Percentiles rank a stretch among this genome's conserved stretches.
phyloP scores from a whole-genome alignment of 192 early-diverging fungal species.

The Gamsiella multidivaricata region DNA sequence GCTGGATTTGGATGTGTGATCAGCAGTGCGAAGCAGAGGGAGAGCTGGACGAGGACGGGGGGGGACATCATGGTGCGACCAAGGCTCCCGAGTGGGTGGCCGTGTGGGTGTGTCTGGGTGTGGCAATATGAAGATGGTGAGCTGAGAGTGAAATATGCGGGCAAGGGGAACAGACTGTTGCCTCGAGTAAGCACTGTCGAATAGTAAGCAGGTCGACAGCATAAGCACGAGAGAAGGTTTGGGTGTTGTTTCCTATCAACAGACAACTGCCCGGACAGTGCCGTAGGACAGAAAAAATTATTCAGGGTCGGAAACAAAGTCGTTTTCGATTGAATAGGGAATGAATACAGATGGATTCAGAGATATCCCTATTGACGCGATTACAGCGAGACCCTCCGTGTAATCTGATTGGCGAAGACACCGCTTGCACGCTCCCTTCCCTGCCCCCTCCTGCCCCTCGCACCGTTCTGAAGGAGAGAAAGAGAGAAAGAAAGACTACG shows the following conservation, averaged over 20 bases:
- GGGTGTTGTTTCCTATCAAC: neutral
- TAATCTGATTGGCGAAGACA: neutral
- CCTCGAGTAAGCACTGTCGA: too few species aligned
- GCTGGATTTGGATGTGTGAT: too few species aligned
- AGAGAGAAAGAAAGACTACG: conserved; percentile 1
- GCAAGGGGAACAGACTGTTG: neutral
- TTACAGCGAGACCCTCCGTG: neutral
- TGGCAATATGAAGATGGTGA: neutral
- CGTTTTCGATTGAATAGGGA: conserved; percentile 22
- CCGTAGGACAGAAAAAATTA: conserved; percentile 11
- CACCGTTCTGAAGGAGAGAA: neutral
- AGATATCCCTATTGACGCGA: too few species aligned
- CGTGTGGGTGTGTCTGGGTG: too few species aligned
- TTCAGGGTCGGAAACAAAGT: neutral
- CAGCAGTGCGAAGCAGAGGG: too few species aligned
- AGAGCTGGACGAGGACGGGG: too few species aligned
- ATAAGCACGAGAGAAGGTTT: neutral
- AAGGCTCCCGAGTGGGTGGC: too few species aligned
- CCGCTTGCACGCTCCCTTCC: too few species aligned
- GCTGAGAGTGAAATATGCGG: neutral
- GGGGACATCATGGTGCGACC: too few species aligned
- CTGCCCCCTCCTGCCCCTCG: too few species aligned
- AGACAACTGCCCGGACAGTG: neutral
- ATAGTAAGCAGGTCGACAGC: too few species aligned
- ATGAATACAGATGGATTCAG: neutral